Percentiles rank a stretch among this genome's conserved stretches.
These are phyloP conservation scores for Penicillium tannophilum DNA, from an alignment of 495 filamentous ascomycete genomes.

Conservation along the genomic window DNA sequence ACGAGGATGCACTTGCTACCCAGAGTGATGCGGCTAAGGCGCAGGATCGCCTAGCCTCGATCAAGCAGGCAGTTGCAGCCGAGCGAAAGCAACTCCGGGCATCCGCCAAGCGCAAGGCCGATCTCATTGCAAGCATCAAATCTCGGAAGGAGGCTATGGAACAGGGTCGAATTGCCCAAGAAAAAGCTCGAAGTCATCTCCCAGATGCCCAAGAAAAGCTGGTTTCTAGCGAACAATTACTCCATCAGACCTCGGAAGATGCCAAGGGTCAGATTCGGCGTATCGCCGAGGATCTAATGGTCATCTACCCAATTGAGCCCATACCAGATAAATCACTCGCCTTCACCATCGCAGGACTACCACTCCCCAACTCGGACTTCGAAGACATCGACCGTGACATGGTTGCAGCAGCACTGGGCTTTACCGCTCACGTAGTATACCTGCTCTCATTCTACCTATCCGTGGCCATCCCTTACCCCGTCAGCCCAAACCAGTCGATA, in stretches of 20 bases:
- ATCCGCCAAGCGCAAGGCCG: slow-evolving; percentile 58
- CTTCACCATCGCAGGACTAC: slow-evolving; percentile 74
- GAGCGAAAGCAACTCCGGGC: slow-evolving; percentile 67
- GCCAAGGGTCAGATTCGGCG: slow-evolving; percentile 80
- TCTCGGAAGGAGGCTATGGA: slow-evolving; percentile 67
- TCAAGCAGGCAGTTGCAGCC: slow-evolving; percentile 59
- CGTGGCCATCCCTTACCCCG: slow-evolving; percentile 78
- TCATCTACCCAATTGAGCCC: slow-evolving; percentile 79
- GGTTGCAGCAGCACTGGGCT: slow-evolving; percentile 80
- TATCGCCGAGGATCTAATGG: slow-evolving; percentile 77
- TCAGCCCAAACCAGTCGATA: slow-evolving; percentile 68
- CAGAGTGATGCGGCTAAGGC: slow-evolving; percentile 61
- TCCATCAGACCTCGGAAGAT: slow-evolving; percentile 58
- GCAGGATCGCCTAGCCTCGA: slow-evolving; percentile 61
- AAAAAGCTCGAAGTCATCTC: slow-evolving; percentile 47
- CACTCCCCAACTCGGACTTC: slow-evolving; percentile 77
- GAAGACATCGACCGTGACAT: slow-evolving; percentile 64
- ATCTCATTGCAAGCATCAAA: slow-evolving; percentile 66
- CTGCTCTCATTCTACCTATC: slow-evolving; percentile 81
- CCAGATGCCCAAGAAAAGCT: slow-evolving; percentile 62
- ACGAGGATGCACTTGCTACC: slow-evolving; percentile 42
- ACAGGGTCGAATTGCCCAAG: slow-evolving; percentile 60
- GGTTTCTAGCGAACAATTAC: slow-evolving; percentile 51
- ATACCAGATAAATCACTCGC: slow-evolving; percentile 61
- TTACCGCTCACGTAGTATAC: slow-evolving; percentile 75